Evolutionary conservation across 768 basidiomycete species (phyloP).

Genomic region (Omphalotus guepiniiformis): DNA sequence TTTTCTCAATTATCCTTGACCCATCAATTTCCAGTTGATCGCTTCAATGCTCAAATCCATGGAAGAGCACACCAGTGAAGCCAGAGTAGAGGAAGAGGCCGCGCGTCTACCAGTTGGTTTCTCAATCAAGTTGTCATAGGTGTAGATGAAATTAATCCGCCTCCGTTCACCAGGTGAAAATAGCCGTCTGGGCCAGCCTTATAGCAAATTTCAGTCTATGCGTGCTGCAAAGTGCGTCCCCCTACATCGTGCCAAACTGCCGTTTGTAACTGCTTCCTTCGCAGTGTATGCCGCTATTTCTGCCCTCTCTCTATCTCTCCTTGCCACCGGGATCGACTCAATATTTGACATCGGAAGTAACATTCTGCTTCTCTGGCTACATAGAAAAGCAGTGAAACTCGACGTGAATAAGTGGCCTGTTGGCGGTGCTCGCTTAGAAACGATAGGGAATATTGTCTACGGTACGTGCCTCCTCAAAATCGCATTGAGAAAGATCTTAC

Average conservation of each 20-base stretch:
- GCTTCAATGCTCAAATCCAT: conserved; percentile 56
- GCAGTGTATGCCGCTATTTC: conserved; percentile 91
- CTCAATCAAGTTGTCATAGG: neutral
- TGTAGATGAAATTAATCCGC: neutral
- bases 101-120: conserved; percentile 39
- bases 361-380: conserved; percentile 70
- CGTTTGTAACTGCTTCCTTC: conserved; percentile 3
- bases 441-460: conserved; percentile 85
- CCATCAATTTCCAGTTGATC: conserved; percentile 44
- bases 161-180: conserved; percentile 57
- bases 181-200: conserved; percentile 83
- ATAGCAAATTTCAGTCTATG: conserved; percentile 70
- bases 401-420: conserved; percentile 90
- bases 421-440: conserved; percentile 82
- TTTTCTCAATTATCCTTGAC: neutral
- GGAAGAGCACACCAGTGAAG: conserved; percentile 60
- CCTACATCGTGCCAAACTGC: conserved; percentile 1
- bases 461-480: conserved; percentile 29
- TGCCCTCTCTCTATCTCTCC: conserved; percentile 76
- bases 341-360: conserved; percentile 83
- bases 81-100: conserved; percentile 43
- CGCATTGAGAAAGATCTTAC: neutral
- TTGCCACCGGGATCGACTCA: conserved; percentile 89
- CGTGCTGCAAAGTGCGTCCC: conserved; percentile 57
- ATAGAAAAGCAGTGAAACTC: conserved; percentile 64